Evolutionary conservation across 345 rosid genomes (phyloP).

Genomic region (Mercurialis annua): DNA sequence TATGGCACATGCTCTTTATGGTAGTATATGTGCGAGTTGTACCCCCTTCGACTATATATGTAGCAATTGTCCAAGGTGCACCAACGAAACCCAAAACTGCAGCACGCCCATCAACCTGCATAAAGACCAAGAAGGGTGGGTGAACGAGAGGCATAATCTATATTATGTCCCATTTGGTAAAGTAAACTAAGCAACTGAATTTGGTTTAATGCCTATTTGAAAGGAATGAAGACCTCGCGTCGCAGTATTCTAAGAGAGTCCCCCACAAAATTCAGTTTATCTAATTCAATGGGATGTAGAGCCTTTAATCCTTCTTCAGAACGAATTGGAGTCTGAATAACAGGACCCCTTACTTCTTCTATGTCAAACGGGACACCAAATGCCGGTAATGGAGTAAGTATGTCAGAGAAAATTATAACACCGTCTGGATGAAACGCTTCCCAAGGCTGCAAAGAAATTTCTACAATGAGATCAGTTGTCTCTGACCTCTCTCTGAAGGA

Average conservation of each 20-base stretch:
- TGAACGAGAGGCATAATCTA: neutral
- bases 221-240: slow-evolving; percentile 49
- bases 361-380: slow-evolving; percentile 95
- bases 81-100: slow-evolving; percentile 89
- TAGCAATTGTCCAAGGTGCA: slow-evolving; percentile 95
- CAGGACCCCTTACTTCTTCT: slow-evolving; percentile 83
- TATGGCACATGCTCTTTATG: slow-evolving; percentile 89
- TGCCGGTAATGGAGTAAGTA: slow-evolving; percentile 90
- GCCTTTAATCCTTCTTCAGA: slow-evolving; percentile 64
- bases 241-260: slow-evolving; percentile 75
- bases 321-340: slow-evolving; percentile 68
- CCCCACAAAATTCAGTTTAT: slow-evolving; percentile 67
- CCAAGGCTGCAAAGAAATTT: slow-evolving; percentile 97
- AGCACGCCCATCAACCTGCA: slow-evolving; percentile 68
- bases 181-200: neutral
- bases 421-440: slow-evolving; percentile 87
- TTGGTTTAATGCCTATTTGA: slow-evolving; percentile 17
- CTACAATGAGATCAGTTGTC: slow-evolving; percentile 89
- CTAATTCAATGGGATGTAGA: slow-evolving; percentile 75
- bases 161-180: neutral
- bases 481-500: slow-evolving; percentile 93
- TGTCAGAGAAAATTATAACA: slow-evolving; percentile 91
- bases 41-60: slow-evolving; percentile 89
- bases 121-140: slow-evolving; percentile 8
- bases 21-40: slow-evolving; percentile 75